phyloP scores from a whole-genome alignment of 2,329 filamentous ascomycete species.

The Stemphylium beticola region DNA sequence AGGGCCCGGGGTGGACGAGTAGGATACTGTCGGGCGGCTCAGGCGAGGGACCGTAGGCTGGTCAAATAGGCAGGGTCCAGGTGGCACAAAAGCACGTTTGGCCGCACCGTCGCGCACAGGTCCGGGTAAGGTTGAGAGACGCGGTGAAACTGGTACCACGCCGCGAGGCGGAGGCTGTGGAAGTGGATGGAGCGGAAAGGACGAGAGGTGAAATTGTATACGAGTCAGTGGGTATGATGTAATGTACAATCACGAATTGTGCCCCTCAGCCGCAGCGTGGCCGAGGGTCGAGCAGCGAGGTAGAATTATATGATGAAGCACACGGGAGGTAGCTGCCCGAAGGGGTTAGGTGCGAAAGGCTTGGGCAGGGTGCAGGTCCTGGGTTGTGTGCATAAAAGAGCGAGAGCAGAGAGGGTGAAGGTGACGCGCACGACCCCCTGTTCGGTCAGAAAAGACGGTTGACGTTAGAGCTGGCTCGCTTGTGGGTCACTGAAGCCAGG shows the following conservation, averaged over 20 bases:
- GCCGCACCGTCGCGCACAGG: conserved; percentile 21
- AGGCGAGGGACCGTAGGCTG: conserved; percentile 17
- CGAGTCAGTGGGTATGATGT: conserved; percentile 15
- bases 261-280: conserved; percentile 1
- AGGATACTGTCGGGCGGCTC: conserved; percentile 7
- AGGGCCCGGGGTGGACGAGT: conserved; percentile 33
- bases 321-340: conserved; percentile 1
- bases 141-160: conserved; percentile 16
- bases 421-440: not conserved
- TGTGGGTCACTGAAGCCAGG: conserved; percentile 6
- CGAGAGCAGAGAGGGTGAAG: conserved; percentile 2
- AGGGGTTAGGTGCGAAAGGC: conserved; percentile 4
- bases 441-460: not conserved
- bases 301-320: not conserved
- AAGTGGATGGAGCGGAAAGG: conserved; percentile 19
- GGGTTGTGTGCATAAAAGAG: conserved; percentile 1
- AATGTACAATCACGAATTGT: conserved; percentile 1
- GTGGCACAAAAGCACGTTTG: conserved; percentile 31
- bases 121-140: conserved; percentile 24
- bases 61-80: conserved; percentile 30
- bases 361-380: not conserved
- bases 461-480: conserved; percentile 6
- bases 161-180: conserved; percentile 14
- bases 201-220: not conserved
- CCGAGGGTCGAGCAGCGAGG: not conserved